A percentile compares a stretch with the other conserved stretches of the same genome.
These are phyloP conservation scores for Malassezia globosa DNA, from an alignment of 1,284 basidiomycete genomes.

Conservation along the genomic window DNA sequence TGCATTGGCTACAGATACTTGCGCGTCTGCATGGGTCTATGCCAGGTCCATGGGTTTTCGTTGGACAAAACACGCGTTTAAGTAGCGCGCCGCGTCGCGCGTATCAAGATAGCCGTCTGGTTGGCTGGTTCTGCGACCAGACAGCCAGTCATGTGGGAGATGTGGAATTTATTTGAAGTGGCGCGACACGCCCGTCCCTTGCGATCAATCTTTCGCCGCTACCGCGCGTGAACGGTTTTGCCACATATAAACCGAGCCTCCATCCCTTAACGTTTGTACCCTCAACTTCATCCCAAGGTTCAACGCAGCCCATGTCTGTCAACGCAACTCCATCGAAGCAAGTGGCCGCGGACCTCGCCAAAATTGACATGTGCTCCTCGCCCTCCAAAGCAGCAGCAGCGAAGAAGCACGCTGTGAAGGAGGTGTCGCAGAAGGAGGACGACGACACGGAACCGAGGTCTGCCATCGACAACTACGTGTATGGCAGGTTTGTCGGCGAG, in stretches of 20 bases:
- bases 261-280: background rate
- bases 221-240: background rate
- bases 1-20: no score
- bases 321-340: conserved; percentile 41
- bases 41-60: background rate
- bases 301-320: conserved; percentile 9
- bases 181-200: conserved; percentile 3
- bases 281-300: background rate
- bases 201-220: conserved; percentile 1
- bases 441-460: conserved; percentile 15
- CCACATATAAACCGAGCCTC: conserved; percentile 6
- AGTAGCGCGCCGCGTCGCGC: background rate
- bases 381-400: conserved; percentile 31
- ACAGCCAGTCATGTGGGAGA: background rate
- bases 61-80: background rate
- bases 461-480: conserved; percentile 19
- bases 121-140: background rate
- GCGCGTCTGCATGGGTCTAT: no score
- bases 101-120: background rate
- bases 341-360: conserved; percentile 38
- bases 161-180: background rate
- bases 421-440: conserved; percentile 28
- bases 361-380: conserved; percentile 41
- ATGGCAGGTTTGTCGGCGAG: conserved; percentile 44
- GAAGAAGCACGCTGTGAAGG: conserved; percentile 16